Evolutionary conservation across 1,284 basidiomycete species (phyloP).

Genomic region (Phellopilus nigrolimitatus): DNA sequence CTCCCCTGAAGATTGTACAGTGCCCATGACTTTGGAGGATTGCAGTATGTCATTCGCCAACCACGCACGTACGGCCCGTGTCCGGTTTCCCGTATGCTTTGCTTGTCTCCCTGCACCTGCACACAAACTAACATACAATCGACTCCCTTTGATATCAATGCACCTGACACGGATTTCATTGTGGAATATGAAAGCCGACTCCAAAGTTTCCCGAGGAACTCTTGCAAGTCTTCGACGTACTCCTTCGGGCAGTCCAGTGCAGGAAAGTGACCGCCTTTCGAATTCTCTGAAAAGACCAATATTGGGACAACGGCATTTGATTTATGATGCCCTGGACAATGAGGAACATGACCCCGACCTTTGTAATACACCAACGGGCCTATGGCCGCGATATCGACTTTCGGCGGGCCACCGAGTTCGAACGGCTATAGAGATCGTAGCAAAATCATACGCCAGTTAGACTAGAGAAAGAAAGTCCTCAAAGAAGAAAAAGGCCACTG

Average conservation of each 20-base stretch:
- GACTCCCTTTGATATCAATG: too few species aligned
- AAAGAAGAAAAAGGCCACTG: not conserved
- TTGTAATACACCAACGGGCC: slow-evolving; percentile 23
- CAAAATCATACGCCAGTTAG: not conserved
- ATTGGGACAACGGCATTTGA: not conserved
- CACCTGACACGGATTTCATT: too few species aligned
- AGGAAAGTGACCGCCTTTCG: slow-evolving; percentile 18
- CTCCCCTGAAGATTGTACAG: too few species aligned
- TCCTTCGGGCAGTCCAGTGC: slow-evolving; percentile 16
- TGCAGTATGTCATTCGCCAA: too few species aligned
- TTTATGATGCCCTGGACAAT: too few species aligned
- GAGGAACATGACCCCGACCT: slow-evolving; percentile 17
- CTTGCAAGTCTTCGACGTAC: slow-evolving; percentile 13
- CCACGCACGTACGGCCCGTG: too few species aligned
- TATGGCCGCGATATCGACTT: slow-evolving; percentile 14
- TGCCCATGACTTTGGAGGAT: too few species aligned
- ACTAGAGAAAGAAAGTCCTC: not conserved
- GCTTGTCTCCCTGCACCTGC: too few species aligned
- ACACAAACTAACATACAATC: too few species aligned
- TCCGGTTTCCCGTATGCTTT: too few species aligned
- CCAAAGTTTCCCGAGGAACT: slow-evolving; percentile 13
- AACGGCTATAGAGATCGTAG: slow-evolving; percentile 21
- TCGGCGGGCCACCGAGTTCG: slow-evolving; percentile 22
- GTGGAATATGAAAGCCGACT: too few species aligned
- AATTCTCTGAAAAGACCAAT: slow-evolving; percentile 9